Percentiles rank a stretch among this genome's conserved stretches.
phyloP scores from a whole-genome alignment of 2,329 filamentous ascomycete genomes.

The Magnaporthiopsis incrustans region DNA sequence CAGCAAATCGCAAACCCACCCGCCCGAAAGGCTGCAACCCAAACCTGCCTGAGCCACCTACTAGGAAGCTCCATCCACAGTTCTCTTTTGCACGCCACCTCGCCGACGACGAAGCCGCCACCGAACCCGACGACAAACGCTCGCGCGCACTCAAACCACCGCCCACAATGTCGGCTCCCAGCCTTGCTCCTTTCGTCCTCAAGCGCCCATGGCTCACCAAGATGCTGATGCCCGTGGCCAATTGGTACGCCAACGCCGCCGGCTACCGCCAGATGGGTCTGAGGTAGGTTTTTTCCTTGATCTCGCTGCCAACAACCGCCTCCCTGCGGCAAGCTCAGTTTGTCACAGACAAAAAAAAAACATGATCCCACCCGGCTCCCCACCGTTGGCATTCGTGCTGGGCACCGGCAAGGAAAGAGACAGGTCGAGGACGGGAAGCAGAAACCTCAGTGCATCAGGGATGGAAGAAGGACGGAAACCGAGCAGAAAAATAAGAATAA shows the following conservation, averaged over 20 bases:
- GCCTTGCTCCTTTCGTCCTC: slow-evolving; percentile 66
- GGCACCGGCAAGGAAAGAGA: background rate
- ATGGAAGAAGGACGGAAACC: too few species aligned
- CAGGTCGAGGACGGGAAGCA: background rate
- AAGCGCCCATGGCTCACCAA: slow-evolving; percentile 80
- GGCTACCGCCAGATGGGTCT: slow-evolving; percentile 26
- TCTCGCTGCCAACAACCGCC: background rate
- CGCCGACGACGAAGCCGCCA: slow-evolving; percentile 4
- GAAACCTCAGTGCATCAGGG: background rate
- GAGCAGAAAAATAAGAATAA: background rate
- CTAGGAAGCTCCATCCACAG: background rate
- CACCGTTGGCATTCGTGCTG: background rate
- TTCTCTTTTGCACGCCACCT: background rate
- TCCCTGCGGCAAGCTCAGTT: background rate
- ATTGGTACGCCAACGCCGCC: slow-evolving; percentile 82
- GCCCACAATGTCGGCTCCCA: slow-evolving; percentile 55
- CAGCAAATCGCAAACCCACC: background rate
- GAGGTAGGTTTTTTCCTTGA: slow-evolving; percentile 1
- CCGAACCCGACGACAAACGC: background rate
- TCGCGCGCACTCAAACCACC: background rate
- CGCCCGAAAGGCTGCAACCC: background rate
- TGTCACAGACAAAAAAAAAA: background rate
- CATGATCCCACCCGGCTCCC: background rate
- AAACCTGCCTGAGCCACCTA: background rate
- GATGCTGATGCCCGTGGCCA: slow-evolving; percentile 71